These are phyloP conservation scores for Pythium coloratum DNA, from an alignment of 352 stramenopile genomes.

Conservation along the genomic window DNA sequence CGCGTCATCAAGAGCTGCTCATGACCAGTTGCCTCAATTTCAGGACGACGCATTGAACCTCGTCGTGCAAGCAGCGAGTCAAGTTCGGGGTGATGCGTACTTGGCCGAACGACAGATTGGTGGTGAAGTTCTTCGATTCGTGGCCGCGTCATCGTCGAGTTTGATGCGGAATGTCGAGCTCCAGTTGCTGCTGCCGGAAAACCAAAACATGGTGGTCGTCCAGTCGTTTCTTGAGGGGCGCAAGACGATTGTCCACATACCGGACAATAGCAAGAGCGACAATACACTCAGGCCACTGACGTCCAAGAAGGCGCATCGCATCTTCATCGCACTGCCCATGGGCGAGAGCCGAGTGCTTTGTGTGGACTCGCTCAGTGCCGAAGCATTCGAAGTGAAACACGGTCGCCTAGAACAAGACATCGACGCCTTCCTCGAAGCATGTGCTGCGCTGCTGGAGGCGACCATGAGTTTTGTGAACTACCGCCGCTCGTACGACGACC, in stretches of 20 bases:
- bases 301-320: conserved; percentile 27
- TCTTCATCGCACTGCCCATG: conserved; percentile 46
- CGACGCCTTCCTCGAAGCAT: conserved; percentile 43
- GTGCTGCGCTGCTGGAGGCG: conserved; percentile 35
- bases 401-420: conserved; percentile 53
- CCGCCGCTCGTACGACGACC: conserved; percentile 45
- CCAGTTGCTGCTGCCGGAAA: conserved; percentile 28
- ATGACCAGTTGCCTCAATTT: conserved; percentile 25
- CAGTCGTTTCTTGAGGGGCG: conserved; percentile 47
- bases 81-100: conserved; percentile 46
- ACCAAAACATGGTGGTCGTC: conserved; percentile 39
- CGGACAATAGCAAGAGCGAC: conserved; percentile 24
- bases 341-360: conserved; percentile 57
- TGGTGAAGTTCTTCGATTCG: conserved; percentile 32
- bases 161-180: conserved; percentile 48
- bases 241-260: conserved; percentile 32
- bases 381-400: conserved; percentile 44
- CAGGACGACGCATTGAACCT: conserved; percentile 34
- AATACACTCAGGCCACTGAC: conserved; percentile 30
- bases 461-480: conserved; percentile 40
- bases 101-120: conserved; percentile 39
- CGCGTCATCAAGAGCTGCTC: conserved; percentile 21
- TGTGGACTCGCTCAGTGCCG: conserved; percentile 50
- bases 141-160: conserved; percentile 45
- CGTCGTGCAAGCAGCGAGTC: conserved; percentile 33